Evolutionary conservation across 73 alveolate species (phyloP).

Genomic region (Tetrahymena borealis): DNA sequence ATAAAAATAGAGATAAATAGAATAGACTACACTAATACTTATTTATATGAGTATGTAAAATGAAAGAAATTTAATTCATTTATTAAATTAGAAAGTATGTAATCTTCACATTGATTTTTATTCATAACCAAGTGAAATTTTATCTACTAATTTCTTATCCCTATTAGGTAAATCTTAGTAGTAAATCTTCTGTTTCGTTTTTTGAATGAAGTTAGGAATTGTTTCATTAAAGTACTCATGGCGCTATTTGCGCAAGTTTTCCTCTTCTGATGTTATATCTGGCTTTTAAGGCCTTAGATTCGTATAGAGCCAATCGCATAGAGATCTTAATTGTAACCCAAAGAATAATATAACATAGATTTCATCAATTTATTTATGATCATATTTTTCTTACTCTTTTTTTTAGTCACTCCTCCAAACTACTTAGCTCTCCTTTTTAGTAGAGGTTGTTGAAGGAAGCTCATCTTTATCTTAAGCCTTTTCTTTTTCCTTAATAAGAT

Average conservation of each 20-base stretch:
- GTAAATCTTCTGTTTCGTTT: not conserved
- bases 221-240: not conserved
- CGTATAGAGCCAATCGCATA: not conserved
- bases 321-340: not conserved
- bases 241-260: not conserved
- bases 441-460: not conserved
- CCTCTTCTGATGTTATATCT: not conserved
- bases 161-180: not conserved
- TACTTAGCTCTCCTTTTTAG: not conserved
- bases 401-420: not conserved
- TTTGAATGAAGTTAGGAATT: not conserved
- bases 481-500: not conserved
- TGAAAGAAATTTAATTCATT: no score
- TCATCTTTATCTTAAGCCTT: not conserved
- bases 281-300: not conserved
- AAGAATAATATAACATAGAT: not conserved
- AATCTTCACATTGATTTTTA: not conserved
- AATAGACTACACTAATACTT: no score
- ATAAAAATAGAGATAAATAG: no score
- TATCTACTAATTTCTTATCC: not conserved
- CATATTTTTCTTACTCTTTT: not conserved
- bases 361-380: not conserved
- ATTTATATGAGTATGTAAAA: no score
- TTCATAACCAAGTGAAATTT: not conserved
- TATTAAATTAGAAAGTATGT: no score